Conservation (phyloP, 805 yeast genomes). For the Candida sanyiensis region DNA sequence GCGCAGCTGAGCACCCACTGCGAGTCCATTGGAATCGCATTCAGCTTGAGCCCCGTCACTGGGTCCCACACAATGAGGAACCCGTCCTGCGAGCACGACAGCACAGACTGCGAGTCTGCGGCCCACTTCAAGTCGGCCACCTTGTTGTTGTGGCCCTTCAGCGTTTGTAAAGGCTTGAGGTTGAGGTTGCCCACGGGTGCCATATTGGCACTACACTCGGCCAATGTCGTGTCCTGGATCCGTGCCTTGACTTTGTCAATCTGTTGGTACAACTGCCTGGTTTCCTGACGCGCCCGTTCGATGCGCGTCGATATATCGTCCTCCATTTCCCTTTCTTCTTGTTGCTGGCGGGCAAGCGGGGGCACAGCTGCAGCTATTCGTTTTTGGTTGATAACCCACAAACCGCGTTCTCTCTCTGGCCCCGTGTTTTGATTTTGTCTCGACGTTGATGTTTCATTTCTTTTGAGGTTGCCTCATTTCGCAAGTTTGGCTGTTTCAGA, state of each 20-base stretch:
- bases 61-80: conserved; percentile 81
- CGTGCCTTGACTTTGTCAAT: conserved; percentile 38
- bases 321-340: conserved; percentile 8
- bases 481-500: not conserved
- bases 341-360: not conserved
- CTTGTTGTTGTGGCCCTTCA: conserved; percentile 63
- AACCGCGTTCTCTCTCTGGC: no score
- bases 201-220: conserved; percentile 31
- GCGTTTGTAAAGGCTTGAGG: conserved; percentile 32
- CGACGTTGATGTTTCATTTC: not conserved
- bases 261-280: conserved; percentile 43
- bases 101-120: conserved; percentile 47
- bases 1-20: conserved; percentile 79
- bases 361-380: not conserved
- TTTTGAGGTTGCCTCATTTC: conserved; percentile 13
- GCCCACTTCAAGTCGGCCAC: conserved; percentile 68
- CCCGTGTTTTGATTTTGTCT: not conserved
- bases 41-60: conserved; percentile 59
- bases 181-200: conserved; percentile 22
- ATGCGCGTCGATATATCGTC: conserved; percentile 21
- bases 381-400: no score
- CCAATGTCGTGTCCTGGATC: conserved; percentile 41
- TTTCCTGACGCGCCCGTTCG: conserved; percentile 38
- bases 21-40: conserved; percentile 66
- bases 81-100: conserved; percentile 85